Percentiles rank a stretch among this genome's conserved stretches.
Conservation (phyloP, 2,329 filamentous ascomycete genomes). For the Monosporascus ibericus region DNA sequence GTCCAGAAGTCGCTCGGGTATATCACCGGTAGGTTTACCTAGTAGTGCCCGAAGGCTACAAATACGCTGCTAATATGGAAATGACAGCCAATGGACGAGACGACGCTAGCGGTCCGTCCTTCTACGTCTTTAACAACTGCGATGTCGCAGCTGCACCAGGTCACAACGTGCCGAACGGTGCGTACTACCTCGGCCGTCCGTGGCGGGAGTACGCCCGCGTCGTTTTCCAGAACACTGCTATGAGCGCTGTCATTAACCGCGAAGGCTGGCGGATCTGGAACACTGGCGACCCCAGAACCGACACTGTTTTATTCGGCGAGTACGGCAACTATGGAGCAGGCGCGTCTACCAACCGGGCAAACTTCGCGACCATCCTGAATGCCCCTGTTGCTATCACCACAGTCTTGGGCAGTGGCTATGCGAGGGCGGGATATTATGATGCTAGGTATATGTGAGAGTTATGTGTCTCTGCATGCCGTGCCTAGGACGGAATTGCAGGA, state of each 20-base stretch:
- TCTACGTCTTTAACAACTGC: constrained; percentile 40
- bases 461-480: not conserved
- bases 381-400: constrained; percentile 26
- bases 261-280: constrained; percentile 55
- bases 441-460: constrained; percentile 8
- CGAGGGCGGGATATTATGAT: constrained; percentile 13
- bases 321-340: constrained; percentile 53
- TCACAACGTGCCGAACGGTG: constrained; percentile 28
- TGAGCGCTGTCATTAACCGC: constrained; percentile 51
- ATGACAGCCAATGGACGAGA: constrained; percentile 33
- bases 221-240: constrained; percentile 39
- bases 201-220: constrained; percentile 41
- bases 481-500: no score
- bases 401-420: constrained; percentile 14
- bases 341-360: constrained; percentile 45
- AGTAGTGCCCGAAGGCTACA: not conserved
- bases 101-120: constrained; percentile 24
- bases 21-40: constrained; percentile 30
- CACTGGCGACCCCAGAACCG: constrained; percentile 37
- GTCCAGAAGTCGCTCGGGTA: constrained; percentile 28
- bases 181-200: constrained; percentile 42
- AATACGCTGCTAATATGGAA: not conserved
- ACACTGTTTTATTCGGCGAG: constrained; percentile 50
- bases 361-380: constrained; percentile 30
- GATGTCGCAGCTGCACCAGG: constrained; percentile 31